A percentile compares a stretch with the other conserved stretches of the same genome.
These are phyloP conservation scores for Trametes elegans DNA, from an alignment of 768 basidiomycete genomes.

Conservation along the genomic window DNA sequence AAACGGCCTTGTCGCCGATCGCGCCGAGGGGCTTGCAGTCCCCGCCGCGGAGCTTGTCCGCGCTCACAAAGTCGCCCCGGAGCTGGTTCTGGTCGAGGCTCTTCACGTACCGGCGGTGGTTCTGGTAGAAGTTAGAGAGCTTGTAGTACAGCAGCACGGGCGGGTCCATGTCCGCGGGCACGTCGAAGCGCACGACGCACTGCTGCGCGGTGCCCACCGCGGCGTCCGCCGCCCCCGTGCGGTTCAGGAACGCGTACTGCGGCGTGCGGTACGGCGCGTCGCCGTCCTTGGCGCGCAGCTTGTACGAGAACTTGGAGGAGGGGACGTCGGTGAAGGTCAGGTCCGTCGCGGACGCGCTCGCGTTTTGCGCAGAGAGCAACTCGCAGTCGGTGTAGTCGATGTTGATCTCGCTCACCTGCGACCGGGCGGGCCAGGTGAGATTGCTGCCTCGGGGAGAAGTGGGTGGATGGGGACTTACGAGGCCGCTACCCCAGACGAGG, in stretches of 20 bases:
- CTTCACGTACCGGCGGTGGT: constrained; percentile 96
- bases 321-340: constrained; percentile 54
- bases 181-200: constrained; percentile 79
- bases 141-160: constrained; percentile 95
- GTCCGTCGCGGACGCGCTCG: constrained; percentile 31
- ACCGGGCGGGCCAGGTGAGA: constrained; percentile 26
- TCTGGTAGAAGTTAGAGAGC: constrained; percentile 95
- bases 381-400: constrained; percentile 96
- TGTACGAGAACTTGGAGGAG: constrained; percentile 63
- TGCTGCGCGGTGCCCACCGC: constrained; percentile 43
- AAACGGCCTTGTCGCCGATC: constrained; percentile 56
- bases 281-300: constrained; percentile 60
- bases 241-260: constrained; percentile 71
- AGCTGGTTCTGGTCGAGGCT: constrained; percentile 85
- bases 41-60: constrained; percentile 52
- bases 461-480: constrained; percentile 37
- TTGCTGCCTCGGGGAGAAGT: not conserved
- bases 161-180: constrained; percentile 72
- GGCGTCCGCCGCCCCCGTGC: constrained; percentile 45
- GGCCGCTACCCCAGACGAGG: constrained; percentile 85
- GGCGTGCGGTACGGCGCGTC: constrained; percentile 51
- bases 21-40: constrained; percentile 86
- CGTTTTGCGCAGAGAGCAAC: constrained; percentile 41
- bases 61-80: constrained; percentile 61
- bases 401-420: constrained; percentile 85